phyloP scores from a whole-genome alignment of 2,329 filamentous ascomycete genomes.

The Hymenoscyphus fructigenus region DNA sequence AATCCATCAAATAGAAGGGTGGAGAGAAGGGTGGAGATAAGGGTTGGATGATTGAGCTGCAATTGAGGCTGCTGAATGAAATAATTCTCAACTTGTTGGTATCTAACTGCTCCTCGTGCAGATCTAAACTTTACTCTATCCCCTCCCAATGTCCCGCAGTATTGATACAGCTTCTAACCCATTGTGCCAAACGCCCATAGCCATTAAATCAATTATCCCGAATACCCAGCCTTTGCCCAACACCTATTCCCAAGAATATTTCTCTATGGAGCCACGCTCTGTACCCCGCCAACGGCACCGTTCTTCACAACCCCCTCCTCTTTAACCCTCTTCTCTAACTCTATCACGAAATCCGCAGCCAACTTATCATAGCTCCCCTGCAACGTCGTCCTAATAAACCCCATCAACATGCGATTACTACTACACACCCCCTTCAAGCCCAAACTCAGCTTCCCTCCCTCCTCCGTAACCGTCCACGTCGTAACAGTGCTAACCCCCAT shows the following conservation, averaged over 20 bases:
- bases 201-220: background rate
- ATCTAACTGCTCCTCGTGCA: background rate
- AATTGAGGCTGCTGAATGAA: background rate
- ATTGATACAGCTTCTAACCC: background rate
- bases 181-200: background rate
- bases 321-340: conserved; percentile 40
- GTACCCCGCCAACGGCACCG: background rate
- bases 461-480: conserved; percentile 67
- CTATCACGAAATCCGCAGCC: conserved; percentile 58
- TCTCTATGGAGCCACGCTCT: background rate
- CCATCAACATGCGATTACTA: conserved; percentile 72
- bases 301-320: background rate
- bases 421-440: conserved; percentile 77
- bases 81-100: background rate
- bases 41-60: background rate
- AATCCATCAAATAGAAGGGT: background rate
- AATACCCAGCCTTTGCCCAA: background rate
- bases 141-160: background rate
- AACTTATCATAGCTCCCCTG: conserved; percentile 71
- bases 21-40: background rate
- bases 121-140: background rate
- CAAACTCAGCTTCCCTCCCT: conserved; percentile 73
- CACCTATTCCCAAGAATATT: background rate
- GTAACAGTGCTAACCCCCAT: conserved; percentile 51
- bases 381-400: conserved; percentile 78